phyloP scores from a whole-genome alignment of 768 basidiomycete genomes.

The Butyriboletus loyo region DNA sequence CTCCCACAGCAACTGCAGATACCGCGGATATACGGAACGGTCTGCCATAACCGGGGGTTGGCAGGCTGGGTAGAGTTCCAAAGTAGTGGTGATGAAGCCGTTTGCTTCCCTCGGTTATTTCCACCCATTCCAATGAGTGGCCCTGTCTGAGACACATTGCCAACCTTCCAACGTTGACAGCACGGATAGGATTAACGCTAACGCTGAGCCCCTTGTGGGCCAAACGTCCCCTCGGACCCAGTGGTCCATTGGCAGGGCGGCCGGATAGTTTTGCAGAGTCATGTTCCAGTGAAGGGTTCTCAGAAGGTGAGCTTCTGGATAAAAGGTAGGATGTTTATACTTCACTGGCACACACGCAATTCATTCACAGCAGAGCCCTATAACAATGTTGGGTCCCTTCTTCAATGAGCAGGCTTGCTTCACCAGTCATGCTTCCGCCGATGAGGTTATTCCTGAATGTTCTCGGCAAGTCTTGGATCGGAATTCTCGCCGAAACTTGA shows the following conservation, averaged over 20 bases:
- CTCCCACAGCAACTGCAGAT: background rate
- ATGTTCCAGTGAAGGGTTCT: background rate
- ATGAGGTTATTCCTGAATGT: background rate
- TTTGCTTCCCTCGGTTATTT: background rate
- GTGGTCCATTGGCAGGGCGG: background rate
- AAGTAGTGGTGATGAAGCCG: too few species aligned
- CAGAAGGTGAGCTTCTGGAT: background rate
- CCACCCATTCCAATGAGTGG: background rate
- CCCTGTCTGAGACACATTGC: background rate
- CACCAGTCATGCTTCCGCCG: background rate
- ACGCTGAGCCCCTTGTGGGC: background rate
- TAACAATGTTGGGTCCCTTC: background rate
- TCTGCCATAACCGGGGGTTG: constrained; percentile 5
- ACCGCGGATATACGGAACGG: background rate
- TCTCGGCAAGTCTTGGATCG: background rate
- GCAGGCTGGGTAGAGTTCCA: background rate
- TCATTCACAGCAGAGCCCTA: background rate
- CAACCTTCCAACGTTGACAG: constrained; percentile 1
- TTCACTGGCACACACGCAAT: background rate
- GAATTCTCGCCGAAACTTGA: background rate
- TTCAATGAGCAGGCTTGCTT: background rate
- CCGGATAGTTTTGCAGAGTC: background rate
- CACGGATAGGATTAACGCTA: background rate
- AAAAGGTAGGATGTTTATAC: constrained; percentile 7
- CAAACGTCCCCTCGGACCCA: too few species aligned